phyloP scores from a whole-genome alignment of 352 stramenopile species.

The Pythium oligandrum region DNA sequence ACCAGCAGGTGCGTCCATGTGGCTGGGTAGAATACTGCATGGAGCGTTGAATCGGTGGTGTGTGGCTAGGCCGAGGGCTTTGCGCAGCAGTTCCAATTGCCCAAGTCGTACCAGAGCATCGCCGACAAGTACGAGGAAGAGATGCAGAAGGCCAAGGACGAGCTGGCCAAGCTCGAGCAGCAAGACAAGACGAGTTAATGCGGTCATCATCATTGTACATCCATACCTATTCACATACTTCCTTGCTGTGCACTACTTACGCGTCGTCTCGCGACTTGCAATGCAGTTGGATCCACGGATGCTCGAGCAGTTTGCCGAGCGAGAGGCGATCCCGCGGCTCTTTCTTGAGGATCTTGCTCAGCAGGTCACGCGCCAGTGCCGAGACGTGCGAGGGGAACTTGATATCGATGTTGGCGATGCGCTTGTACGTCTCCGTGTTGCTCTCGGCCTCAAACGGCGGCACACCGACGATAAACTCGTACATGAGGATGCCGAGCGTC shows the following conservation, averaged over 20 bases:
- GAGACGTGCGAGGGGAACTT: conserved; percentile 93
- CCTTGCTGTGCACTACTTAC: neutral
- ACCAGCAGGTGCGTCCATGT: conserved; percentile 34
- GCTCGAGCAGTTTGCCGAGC: conserved; percentile 89
- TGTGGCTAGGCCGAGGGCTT: conserved; percentile 46
- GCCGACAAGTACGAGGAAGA: conserved; percentile 43
- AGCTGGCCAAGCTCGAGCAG: conserved; percentile 1
- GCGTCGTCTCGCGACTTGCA: conserved; percentile 21
- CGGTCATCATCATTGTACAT: too few relatives aligned
- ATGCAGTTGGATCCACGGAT: conserved; percentile 94
- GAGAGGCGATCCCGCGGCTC: conserved; percentile 92
- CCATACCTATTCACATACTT: too few relatives aligned
- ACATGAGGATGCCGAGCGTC: conserved; percentile 98
- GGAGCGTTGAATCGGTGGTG: neutral
- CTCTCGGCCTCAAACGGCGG: conserved; percentile 98
- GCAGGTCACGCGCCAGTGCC: conserved; percentile 88
- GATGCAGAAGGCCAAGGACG: conserved; percentile 20
- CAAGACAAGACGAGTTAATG: neutral
- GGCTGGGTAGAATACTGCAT: neutral
- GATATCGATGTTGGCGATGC: conserved; percentile 96
- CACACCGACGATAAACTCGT: conserved; percentile 96
- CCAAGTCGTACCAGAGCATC: conserved; percentile 63
- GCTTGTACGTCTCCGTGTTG: conserved; percentile 95
- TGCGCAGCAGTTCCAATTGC: conserved; percentile 72
- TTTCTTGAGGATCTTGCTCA: conserved; percentile 95